phyloP scores from a whole-genome alignment of 2,329 filamentous ascomycete genomes.

The Blastomyces percursus region DNA sequence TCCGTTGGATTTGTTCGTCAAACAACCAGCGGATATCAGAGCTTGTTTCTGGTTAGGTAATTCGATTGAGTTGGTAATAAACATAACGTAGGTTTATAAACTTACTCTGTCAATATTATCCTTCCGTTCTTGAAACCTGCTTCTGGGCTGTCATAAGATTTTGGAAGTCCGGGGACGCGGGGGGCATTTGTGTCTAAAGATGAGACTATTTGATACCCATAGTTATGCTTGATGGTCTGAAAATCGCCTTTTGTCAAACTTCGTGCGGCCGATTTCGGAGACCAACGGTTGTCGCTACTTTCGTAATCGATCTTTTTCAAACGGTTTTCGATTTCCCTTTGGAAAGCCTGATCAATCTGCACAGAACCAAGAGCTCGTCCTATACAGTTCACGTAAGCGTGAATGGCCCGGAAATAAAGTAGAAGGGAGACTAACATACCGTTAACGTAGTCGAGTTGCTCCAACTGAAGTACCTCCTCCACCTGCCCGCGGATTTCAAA shows the following conservation, averaged over 20 bases:
- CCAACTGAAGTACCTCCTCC: constrained; percentile 2
- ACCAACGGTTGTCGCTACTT: not conserved
- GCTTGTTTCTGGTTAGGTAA: not conserved
- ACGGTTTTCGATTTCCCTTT: not conserved
- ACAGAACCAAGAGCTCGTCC: constrained; percentile 6
- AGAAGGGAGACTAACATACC: not conserved
- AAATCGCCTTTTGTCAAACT: constrained; percentile 1
- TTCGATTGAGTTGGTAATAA: not conserved
- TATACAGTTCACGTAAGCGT: not conserved
- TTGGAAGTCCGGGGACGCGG: not conserved
- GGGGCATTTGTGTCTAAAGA: not conserved
- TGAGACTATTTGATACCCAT: not conserved
- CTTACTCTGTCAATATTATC: constrained; percentile 1
- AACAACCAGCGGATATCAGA: constrained; percentile 1
- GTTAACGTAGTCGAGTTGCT: constrained; percentile 2
- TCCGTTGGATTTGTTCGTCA: not conserved
- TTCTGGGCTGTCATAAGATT: not conserved
- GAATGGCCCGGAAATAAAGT: not conserved
- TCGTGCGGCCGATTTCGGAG: not conserved
- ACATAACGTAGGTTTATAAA: not conserved
- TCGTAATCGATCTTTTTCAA: not conserved
- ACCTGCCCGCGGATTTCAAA: not conserved
- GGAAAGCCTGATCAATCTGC: constrained; percentile 5
- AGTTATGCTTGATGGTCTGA: not conserved
- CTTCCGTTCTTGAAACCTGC: not conserved